Evolutionary conservation across 2,329 filamentous ascomycete genomes (phyloP).

Genomic region (Xylariomycetidae sp.): DNA sequence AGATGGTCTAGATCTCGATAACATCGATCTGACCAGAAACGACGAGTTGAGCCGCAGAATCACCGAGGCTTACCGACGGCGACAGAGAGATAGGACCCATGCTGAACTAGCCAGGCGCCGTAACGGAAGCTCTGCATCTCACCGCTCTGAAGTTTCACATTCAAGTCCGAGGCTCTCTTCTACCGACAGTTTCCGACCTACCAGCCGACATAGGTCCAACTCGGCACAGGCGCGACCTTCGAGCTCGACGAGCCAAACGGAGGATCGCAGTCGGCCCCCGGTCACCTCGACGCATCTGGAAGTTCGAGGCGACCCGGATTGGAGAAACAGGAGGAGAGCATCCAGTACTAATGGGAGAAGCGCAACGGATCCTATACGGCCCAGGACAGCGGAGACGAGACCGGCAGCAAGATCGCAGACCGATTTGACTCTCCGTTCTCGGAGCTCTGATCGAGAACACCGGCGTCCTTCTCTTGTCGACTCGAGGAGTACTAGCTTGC

Average conservation of each 20-base stretch:
- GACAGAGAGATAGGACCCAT: conserved; percentile 61
- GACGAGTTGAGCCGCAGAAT: conserved; percentile 89
- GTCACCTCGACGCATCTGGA: conserved; percentile 44
- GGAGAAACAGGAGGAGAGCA: conserved; percentile 42
- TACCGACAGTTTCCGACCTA: conserved; percentile 18
- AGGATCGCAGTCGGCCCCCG: conserved; percentile 50
- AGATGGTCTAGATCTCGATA: conserved; percentile 84
- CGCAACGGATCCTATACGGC: conserved; percentile 43
- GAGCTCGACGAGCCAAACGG: conserved; percentile 39
- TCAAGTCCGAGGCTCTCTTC: conserved; percentile 20
- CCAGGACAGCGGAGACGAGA: conserved; percentile 37
- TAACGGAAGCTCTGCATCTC: conserved; percentile 35
- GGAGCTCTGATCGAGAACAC: conserved; percentile 31
- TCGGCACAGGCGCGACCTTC: conserved; percentile 25
- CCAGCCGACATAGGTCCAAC: conserved; percentile 24
- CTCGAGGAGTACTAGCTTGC: conserved; percentile 35
- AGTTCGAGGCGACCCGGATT: conserved; percentile 42
- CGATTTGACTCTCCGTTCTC: conserved; percentile 50
- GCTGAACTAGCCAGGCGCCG: conserved; percentile 42
- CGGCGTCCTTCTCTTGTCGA: conserved; percentile 38
- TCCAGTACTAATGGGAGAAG: conserved; percentile 53
- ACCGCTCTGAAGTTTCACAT: conserved; percentile 26
- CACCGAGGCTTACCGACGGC: conserved; percentile 77
- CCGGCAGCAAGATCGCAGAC: conserved; percentile 60
- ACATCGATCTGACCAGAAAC: conserved; percentile 77